phyloP scores from a whole-genome alignment of 768 basidiomycete species.

The Suillus bovinus region DNA sequence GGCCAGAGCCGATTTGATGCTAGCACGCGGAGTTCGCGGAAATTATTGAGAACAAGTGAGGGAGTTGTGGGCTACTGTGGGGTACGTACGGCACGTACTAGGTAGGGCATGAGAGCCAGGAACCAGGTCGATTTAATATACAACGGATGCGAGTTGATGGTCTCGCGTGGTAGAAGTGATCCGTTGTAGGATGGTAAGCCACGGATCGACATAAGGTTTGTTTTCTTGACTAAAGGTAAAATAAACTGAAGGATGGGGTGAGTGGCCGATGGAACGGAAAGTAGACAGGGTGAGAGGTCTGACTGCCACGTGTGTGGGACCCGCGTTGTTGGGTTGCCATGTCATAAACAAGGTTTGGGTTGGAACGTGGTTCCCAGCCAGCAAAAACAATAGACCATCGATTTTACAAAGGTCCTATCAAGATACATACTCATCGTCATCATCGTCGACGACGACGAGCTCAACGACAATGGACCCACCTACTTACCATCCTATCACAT shows the following conservation, averaged over 20 bases:
- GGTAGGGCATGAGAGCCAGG: constrained; percentile 3
- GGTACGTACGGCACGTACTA: neutral
- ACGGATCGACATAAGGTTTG: too few relatives aligned
- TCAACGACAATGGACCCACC: neutral
- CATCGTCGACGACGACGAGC: constrained; percentile 7
- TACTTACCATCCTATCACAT: neutral
- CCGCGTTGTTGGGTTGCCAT: constrained; percentile 11
- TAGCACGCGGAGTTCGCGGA: neutral
- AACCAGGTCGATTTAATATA: neutral
- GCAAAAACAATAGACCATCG: constrained; percentile 9
- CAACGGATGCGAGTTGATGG: neutral
- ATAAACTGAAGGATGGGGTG: neutral
- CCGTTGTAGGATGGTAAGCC: too few relatives aligned
- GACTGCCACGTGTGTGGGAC: constrained; percentile 12
- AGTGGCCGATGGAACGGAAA: neutral
- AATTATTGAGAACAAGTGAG: neutral
- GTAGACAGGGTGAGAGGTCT: neutral
- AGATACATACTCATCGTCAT: constrained; percentile 8
- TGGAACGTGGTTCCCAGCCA: constrained; percentile 11
- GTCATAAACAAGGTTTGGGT: constrained; percentile 9
- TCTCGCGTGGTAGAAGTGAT: constrained; percentile 5
- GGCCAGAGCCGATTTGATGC: too few relatives aligned
- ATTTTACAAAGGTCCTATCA: constrained; percentile 8
- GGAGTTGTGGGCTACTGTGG: neutral
- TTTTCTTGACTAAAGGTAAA: constrained; percentile 1